Percentiles rank a stretch among this genome's conserved stretches.
phyloP scores from a whole-genome alignment of 2,329 filamentous ascomycete species.

The Podosphaera xanthii region DNA sequence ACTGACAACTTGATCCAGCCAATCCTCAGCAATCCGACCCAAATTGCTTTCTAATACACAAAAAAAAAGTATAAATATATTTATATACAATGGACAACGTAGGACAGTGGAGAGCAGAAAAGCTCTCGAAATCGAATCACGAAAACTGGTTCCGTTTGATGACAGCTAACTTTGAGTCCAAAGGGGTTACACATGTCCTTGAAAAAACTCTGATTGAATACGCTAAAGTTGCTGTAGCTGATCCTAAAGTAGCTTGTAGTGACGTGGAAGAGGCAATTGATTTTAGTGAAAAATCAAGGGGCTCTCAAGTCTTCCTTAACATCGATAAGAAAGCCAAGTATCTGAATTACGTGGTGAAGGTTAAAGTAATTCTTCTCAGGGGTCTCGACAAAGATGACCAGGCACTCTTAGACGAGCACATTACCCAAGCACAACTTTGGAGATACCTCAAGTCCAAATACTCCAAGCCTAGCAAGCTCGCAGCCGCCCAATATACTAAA shows the following conservation, averaged over 20 bases:
- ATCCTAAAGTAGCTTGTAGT: not conserved
- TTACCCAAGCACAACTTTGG: not conserved
- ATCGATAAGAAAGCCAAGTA: not conserved
- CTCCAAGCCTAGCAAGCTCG: not conserved
- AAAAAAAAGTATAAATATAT: not conserved
- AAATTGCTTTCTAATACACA: not conserved
- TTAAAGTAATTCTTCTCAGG: not conserved
- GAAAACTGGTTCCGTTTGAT: not conserved
- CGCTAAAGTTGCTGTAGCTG: not conserved
- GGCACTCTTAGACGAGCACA: not conserved
- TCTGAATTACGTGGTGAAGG: not conserved
- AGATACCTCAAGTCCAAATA: not conserved
- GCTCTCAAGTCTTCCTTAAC: not conserved
- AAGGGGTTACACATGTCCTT: not conserved
- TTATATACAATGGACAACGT: not conserved
- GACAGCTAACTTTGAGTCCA: not conserved
- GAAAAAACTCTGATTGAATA: not conserved
- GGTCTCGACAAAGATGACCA: not conserved
- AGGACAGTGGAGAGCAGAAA: slow-evolving; percentile 3
- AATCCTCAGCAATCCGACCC: not conserved
- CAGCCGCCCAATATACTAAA: too few species aligned
- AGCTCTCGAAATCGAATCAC: not conserved
- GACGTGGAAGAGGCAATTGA: not conserved
- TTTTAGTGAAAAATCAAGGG: not conserved
- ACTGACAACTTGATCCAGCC: not conserved